Evolutionary conservation across 352 stramenopile genomes (phyloP), one percentile per base, ranked within the genome.

Genomic region (Phytophthora pini): DNA sequence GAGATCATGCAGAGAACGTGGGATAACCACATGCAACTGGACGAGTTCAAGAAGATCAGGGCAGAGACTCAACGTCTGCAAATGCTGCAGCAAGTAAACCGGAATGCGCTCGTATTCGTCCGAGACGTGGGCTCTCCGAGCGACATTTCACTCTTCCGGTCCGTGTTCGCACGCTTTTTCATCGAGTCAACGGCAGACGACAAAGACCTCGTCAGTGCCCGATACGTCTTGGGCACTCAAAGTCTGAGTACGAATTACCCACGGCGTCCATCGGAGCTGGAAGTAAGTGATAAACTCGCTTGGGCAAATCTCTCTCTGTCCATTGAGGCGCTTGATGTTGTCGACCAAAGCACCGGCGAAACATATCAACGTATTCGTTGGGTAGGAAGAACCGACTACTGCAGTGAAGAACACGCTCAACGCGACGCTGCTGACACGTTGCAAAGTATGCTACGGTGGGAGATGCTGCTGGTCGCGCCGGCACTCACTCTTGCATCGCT

Each of bases 51-150:
- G 40, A 70, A 61, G 39, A 49, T 82, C 31, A 77, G 75, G 24
- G 56, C 56, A 10, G 67, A 79, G 38, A 79, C 67, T 5, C 41
- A 31, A 3, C 59, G 67, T 0, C 57, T 79, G 22, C 66, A 79
- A 22, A 50, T 79, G 12, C 32, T 79, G 4, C 74, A 82, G 34
- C 29, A 72, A 6, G 26, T 68, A 12, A 68, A 68, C 45, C 46
- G 45, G 10, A 65, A 75, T 31, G 62, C 70, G 17, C 65, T 48
- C 41, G 59, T 79, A 12, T 48, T 79, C 10, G 66, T 70, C 5
- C 62, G 74, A 4, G 74, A 82, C 26, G 70, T 82, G 10, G 31
- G 55, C n/a, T 75, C 60, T n/a, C 70, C 62, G 11, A 71, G 74
- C 43, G 46, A 64, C 17, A 58, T 45, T 20, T 45, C 48, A 20